Conservation (phyloP, 306 rosid species). For the Citrullus mucosospermus region DNA sequence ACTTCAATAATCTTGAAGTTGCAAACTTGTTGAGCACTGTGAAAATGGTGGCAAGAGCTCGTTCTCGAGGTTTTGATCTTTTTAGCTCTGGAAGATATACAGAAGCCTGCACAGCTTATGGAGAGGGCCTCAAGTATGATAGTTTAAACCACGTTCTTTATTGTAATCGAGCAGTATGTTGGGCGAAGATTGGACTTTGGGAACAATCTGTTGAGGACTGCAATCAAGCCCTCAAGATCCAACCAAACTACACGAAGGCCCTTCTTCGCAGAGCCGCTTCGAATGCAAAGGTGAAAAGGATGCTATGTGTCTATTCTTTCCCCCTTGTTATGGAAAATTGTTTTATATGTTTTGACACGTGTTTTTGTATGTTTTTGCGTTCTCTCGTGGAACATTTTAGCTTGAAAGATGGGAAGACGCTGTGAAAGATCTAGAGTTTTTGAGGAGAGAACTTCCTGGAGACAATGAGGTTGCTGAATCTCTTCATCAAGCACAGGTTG, state of each 20-base stretch:
- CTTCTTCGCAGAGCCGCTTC: conserved; percentile 76
- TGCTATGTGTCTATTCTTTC: not conserved
- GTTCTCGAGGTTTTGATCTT: conserved; percentile 63
- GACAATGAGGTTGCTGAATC: conserved; percentile 65
- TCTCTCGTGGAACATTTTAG: conserved; percentile 23
- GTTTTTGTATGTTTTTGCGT: conserved; percentile 6
- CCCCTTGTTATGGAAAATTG: conserved; percentile 1
- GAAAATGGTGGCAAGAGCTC: conserved; percentile 68
- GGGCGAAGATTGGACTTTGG: conserved; percentile 89
- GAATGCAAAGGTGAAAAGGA: conserved; percentile 49
- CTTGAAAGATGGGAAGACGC: conserved; percentile 85
- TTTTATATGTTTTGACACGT: not conserved
- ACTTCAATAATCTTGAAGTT: conserved; percentile 42
- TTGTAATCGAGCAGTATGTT: conserved; percentile 87
- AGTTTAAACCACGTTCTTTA: conserved; percentile 48
- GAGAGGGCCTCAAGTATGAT: conserved; percentile 82
- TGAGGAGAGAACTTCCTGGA: conserved; percentile 62
- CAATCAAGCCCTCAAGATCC: conserved; percentile 68
- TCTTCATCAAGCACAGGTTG: conserved; percentile 48
- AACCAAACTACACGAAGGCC: conserved; percentile 75
- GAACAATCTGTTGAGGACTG: conserved; percentile 81
- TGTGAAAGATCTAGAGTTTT: conserved; percentile 61
- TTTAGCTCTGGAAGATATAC: conserved; percentile 56
- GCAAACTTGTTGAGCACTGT: conserved; percentile 41
- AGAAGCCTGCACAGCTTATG: conserved; percentile 83